phyloP scores from a whole-genome alignment of 2,329 filamentous ascomycete species.

The Paramyrothecium roridum region DNA sequence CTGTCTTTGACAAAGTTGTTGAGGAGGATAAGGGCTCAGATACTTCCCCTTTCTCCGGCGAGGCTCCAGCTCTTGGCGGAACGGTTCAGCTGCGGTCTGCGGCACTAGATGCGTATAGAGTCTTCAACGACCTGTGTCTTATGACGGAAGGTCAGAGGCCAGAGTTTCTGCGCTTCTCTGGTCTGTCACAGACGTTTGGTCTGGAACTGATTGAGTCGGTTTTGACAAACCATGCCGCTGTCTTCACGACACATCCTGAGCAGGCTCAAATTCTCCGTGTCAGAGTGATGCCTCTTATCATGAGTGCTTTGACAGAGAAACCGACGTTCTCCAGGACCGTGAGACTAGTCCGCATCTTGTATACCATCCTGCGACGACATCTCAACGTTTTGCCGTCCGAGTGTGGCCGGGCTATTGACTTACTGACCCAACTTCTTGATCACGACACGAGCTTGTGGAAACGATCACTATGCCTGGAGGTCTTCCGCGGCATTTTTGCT shows the following conservation, averaged over 20 bases:
- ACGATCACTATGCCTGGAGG: conserved; percentile 83
- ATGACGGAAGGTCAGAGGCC: conserved; percentile 81
- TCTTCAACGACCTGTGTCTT: conserved; percentile 88
- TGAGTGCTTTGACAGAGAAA: conserved; percentile 72
- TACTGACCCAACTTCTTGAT: conserved; percentile 83
- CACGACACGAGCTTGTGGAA: conserved; percentile 85
- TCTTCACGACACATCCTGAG: conserved; percentile 77
- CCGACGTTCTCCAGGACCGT: conserved; percentile 80
- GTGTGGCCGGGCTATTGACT: conserved; percentile 76
- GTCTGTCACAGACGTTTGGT: conserved; percentile 77
- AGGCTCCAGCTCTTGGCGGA: conserved; percentile 65
- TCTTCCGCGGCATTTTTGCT: conserved; percentile 81
- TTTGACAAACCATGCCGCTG: conserved; percentile 76
- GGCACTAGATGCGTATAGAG: conserved; percentile 80
- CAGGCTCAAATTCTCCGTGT: conserved; percentile 74
- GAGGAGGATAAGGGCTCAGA: conserved; percentile 63
- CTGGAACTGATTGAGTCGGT: conserved; percentile 91
- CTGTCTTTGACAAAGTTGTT: conserved; percentile 88
- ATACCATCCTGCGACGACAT: conserved; percentile 76
- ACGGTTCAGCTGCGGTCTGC: conserved; percentile 67
- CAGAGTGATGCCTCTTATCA: conserved; percentile 79
- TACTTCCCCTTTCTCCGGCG: conserved; percentile 58
- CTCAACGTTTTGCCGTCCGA: conserved; percentile 72
- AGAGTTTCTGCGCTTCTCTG: conserved; percentile 76
- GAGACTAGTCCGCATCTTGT: conserved; percentile 77